Conservation (phyloP, 2,329 filamentous ascomycete genomes). For the Coleophoma cylindrospora region DNA sequence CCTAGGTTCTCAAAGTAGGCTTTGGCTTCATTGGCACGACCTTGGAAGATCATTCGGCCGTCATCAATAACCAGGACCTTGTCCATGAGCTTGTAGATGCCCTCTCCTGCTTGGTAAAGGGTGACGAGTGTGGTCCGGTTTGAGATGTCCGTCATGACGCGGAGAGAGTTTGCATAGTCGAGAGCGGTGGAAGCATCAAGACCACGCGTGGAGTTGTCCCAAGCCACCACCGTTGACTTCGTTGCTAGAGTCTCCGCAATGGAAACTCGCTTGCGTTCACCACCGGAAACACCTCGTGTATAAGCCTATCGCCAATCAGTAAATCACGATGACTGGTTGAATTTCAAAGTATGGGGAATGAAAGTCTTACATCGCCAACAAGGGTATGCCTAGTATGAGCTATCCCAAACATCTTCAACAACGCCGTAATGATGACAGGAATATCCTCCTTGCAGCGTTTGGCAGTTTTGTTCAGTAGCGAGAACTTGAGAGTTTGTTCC, state of each 20-base stretch:
- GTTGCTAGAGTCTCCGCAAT: slow-evolving; percentile 75
- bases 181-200: slow-evolving; percentile 74
- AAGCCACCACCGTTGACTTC: slow-evolving; percentile 68
- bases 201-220: slow-evolving; percentile 79
- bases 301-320: slow-evolving; percentile 23
- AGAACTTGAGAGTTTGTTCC: slow-evolving; percentile 72
- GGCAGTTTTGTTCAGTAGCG: slow-evolving; percentile 69
- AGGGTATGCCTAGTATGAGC: slow-evolving; percentile 68
- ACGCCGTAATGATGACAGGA: slow-evolving; percentile 61
- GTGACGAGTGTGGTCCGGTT: slow-evolving; percentile 66
- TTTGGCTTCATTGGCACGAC: slow-evolving; percentile 54
- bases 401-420: slow-evolving; percentile 77
- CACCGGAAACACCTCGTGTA: slow-evolving; percentile 70
- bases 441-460: slow-evolving; percentile 60
- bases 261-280: slow-evolving; percentile 74
- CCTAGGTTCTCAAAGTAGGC: slow-evolving; percentile 63
- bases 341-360: slow-evolving; percentile 29
- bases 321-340: slow-evolving; percentile 23
- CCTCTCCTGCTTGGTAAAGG: slow-evolving; percentile 64
- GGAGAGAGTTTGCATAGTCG: slow-evolving; percentile 67
- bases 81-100: slow-evolving; percentile 70
- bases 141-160: slow-evolving; percentile 71
- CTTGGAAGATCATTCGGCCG: slow-evolving; percentile 64
- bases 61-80: slow-evolving; percentile 75
- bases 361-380: slow-evolving; percentile 54